Percentiles rank a stretch among this genome's conserved stretches.
Conservation (phyloP, 2,329 filamentous ascomycete genomes). For the Fusarium annulatum region DNA sequence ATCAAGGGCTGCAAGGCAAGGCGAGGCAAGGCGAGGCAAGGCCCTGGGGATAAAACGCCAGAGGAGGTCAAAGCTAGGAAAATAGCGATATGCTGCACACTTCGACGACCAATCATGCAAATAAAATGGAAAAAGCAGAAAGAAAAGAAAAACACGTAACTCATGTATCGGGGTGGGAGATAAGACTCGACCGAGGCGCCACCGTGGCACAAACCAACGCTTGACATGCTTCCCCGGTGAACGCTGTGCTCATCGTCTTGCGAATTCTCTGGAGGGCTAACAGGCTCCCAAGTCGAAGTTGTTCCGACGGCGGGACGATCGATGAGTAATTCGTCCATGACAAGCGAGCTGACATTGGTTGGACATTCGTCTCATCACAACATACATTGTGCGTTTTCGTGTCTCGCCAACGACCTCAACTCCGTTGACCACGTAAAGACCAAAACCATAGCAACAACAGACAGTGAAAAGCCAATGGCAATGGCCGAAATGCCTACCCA, state of each 20-base stretch:
- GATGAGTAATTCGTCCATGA: slow-evolving; percentile 22
- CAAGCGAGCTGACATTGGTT: slow-evolving; percentile 8
- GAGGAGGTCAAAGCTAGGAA: slow-evolving; percentile 18
- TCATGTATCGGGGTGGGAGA: slow-evolving; percentile 10
- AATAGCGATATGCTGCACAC: background rate
- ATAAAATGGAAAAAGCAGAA: background rate
- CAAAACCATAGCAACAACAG: background rate
- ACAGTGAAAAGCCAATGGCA: background rate
- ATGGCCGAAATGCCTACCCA: background rate
- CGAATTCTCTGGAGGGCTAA: background rate
- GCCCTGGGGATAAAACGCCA: slow-evolving; percentile 5
- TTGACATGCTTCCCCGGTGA: slow-evolving; percentile 33
- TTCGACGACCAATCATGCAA: slow-evolving; percentile 25
- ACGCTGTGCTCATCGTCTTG: slow-evolving; percentile 26
- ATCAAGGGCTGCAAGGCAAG: background rate
- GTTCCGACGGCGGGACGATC: slow-evolving; percentile 16
- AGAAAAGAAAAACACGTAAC: background rate
- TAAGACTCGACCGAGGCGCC: slow-evolving; percentile 16
- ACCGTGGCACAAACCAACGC: slow-evolving; percentile 34
- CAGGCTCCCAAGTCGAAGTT: background rate
- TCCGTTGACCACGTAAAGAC: background rate
- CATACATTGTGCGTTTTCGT: slow-evolving; percentile 16
- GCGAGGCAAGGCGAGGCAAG: background rate
- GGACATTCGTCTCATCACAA: background rate
- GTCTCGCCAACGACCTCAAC: background rate